Evolutionary conservation across 768 basidiomycete genomes (phyloP), one percentile per base, ranked within the genome.

Genomic region (Russula abietina): DNA sequence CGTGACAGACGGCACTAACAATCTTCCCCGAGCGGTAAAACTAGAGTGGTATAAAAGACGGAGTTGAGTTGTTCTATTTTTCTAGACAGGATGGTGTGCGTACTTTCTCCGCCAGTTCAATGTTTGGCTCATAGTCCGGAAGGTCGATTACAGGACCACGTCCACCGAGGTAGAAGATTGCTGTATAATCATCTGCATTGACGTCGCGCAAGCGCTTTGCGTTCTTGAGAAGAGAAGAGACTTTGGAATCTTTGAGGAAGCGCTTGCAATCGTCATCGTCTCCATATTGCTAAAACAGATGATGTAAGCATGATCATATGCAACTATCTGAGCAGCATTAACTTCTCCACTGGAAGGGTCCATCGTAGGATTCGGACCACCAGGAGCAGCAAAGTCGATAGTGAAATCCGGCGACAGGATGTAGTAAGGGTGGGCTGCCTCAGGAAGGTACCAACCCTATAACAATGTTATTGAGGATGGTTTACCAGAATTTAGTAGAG

Each of bases 141-240:
- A 92, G 79, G 72, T 92, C 90, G 50, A 92, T 76, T 41, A 86
- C 81, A 14, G 90, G 88, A 0, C 88, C 88, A 69, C 90, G 88
- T 36, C 91, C 89, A 46, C 90, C 91, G 59, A 88, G 80, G 69
- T 89, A 89, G 74, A 88, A 91, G 59, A 93, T 75, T 16, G 85
- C 90, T 57, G 80, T 84, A 70, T 89, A 92, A 67, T 88, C 83
- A 33, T 77, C 72, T 5, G 73, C 74, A 52, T 80, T 77, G 66
- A 92, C 80, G 1, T 86, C 83, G 0, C 78, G 73, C 51, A 92
- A 75, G 72, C 79, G 82, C 74, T 85, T 83, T 4, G 88, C 81
- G 38, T 74, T 75, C 9, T 76, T 77, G 33, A 88, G 70, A 68
- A 87, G 83, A 17, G 72, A 67, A 66, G 80, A 77, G n/a, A 77